Conservation (phyloP, 805 yeast species). For the Barnettozyma botsteinii region DNA sequence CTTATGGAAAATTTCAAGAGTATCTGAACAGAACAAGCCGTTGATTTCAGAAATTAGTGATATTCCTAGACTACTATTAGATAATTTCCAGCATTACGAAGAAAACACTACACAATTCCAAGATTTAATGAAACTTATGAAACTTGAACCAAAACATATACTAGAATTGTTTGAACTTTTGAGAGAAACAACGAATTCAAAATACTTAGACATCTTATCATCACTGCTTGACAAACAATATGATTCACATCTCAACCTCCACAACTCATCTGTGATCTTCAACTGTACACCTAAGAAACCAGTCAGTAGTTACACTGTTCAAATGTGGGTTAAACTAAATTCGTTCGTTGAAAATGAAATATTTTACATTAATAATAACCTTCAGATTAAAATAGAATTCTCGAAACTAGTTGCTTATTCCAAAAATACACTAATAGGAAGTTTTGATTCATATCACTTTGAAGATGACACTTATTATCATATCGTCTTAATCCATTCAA, state of each 20-base stretch:
- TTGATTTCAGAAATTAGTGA: not conserved
- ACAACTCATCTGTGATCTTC: constrained; percentile 23
- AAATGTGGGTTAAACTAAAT: constrained; percentile 27
- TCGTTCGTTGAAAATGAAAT: constrained; percentile 26
- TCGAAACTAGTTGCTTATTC: constrained; percentile 27
- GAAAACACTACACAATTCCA: not conserved
- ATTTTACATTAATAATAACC: constrained; percentile 19
- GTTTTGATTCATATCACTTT: constrained; percentile 15
- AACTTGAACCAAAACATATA: not conserved
- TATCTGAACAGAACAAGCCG: constrained; percentile 4
- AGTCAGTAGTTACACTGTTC: constrained; percentile 19
- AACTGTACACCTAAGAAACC: not conserved
- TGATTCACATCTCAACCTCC: constrained; percentile 25
- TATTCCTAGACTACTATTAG: not conserved
- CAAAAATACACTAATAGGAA: constrained; percentile 7
- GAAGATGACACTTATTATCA: constrained; percentile 17
- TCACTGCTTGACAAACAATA: constrained; percentile 13
- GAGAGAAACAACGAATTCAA: not conserved
- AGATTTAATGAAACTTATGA: not conserved
- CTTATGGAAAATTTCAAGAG: constrained; percentile 5
- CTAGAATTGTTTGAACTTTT: not conserved
- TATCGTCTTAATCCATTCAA: constrained; percentile 16
- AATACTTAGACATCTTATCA: constrained; percentile 6
- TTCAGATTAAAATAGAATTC: constrained; percentile 27
- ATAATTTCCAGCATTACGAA: not conserved